Percentiles rank a stretch among this genome's conserved stretches.
phyloP scores from a whole-genome alignment of 441 rosid species.

The Biscutella laevigata region DNA sequence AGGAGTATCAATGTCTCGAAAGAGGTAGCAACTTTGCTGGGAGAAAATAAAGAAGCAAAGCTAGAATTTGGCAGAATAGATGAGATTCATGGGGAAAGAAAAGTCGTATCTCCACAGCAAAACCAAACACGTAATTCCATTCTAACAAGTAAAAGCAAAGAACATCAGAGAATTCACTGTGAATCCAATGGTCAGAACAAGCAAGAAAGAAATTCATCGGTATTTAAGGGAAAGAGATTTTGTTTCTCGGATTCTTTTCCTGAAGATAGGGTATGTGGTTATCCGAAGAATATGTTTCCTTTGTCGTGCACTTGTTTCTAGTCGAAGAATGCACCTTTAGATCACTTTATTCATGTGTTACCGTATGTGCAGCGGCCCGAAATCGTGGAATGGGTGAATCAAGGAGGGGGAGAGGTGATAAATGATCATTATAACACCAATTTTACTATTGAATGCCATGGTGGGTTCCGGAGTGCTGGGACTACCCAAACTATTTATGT shows the following conservation, averaged over 20 bases:
- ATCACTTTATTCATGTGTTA: constrained; percentile 14
- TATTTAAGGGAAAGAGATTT: constrained; percentile 72
- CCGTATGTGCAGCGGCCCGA: constrained; percentile 61
- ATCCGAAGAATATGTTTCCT: constrained; percentile 7
- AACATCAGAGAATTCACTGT: constrained; percentile 29
- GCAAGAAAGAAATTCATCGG: constrained; percentile 36
- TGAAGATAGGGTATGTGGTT: constrained; percentile 66
- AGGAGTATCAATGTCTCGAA: constrained; percentile 28
- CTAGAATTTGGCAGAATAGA: constrained; percentile 27
- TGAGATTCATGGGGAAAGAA: constrained; percentile 29
- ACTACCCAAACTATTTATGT: constrained; percentile 41
- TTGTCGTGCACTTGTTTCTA: constrained; percentile 11
- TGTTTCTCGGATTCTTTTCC: constrained; percentile 72
- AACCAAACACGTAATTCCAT: constrained; percentile 26
- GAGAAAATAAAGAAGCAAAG: constrained; percentile 32
- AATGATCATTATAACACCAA: constrained; percentile 36
- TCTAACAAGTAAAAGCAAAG: constrained; percentile 29
- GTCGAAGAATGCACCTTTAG: constrained; percentile 2
- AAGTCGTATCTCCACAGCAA: constrained; percentile 30
- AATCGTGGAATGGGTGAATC: constrained; percentile 74
- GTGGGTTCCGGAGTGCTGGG: constrained; percentile 31
- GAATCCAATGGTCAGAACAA: constrained; percentile 31
- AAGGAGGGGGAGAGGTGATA: constrained; percentile 83
- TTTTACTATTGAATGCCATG: constrained; percentile 80
- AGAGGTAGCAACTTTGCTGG: constrained; percentile 31